Conservation (phyloP, 176 grass and related monocot species). For the Miscanthus lutarioriparius region DNA sequence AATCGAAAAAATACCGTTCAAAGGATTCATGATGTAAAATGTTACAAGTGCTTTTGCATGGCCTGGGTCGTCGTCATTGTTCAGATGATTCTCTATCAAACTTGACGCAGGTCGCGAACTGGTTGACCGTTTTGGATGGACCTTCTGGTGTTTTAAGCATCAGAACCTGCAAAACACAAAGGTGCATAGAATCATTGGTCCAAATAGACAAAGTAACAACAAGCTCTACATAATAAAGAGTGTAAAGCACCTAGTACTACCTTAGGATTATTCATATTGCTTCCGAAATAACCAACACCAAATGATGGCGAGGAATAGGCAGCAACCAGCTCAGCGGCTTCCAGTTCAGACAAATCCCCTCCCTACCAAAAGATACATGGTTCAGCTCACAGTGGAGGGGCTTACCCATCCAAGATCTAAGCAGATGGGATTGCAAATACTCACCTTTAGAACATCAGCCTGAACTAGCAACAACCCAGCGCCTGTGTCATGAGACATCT, state of each 20-base stretch:
- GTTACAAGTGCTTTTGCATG: not conserved
- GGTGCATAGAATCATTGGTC: not conserved
- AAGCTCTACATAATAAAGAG: not conserved
- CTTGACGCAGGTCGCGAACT: constrained; percentile 58
- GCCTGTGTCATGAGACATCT: constrained; percentile 70
- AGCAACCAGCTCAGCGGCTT: constrained; percentile 70
- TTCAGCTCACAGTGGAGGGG: not conserved
- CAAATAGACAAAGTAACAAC: not conserved
- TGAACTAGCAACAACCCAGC: constrained; percentile 84
- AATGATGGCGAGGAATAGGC: constrained; percentile 87
- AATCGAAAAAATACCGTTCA: not conserved
- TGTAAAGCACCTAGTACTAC: constrained; percentile 7
- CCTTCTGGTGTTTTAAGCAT: constrained; percentile 57
- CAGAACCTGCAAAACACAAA: constrained; percentile 37
- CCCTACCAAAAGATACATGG: constrained; percentile 33
- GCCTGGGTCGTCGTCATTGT: not conserved
- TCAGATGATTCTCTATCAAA: constrained; percentile 33
- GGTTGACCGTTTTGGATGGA: constrained; percentile 36
- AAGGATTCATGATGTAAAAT: not conserved
- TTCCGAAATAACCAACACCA: constrained; percentile 79
- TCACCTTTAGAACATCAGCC: constrained; percentile 70
- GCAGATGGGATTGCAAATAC: not conserved
- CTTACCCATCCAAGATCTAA: constrained; percentile 6
- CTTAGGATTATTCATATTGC: constrained; percentile 76
- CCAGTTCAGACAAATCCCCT: constrained; percentile 40